Percentiles rank a stretch among this genome's conserved stretches.
These are phyloP conservation scores for Amanita thiersii DNA, from an alignment of 768 basidiomycete species.

Conservation along the genomic window DNA sequence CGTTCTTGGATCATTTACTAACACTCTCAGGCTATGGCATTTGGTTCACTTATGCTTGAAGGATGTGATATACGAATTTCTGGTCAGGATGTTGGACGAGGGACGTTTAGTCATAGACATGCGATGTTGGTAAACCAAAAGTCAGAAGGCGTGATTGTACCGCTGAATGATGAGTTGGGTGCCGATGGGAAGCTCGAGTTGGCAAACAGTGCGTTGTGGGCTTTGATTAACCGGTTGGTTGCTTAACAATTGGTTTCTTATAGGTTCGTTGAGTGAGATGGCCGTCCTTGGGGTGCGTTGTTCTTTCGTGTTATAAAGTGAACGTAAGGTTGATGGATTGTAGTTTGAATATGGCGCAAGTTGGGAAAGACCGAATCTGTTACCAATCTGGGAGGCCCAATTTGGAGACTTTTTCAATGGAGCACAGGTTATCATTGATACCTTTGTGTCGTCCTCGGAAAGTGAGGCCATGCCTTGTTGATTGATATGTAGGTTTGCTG, in stretches of 20 bases:
- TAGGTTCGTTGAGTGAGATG: slow-evolving; percentile 84
- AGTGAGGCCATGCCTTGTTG: slow-evolving; percentile 36
- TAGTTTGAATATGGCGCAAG: slow-evolving; percentile 89
- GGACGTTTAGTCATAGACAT: slow-evolving; percentile 85
- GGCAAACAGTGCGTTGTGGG: slow-evolving; percentile 80
- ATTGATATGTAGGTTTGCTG: background rate
- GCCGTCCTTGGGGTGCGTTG: slow-evolving; percentile 74
- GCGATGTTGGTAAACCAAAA: slow-evolving; percentile 90
- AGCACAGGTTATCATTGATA: slow-evolving; percentile 85
- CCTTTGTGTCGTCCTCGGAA: slow-evolving; percentile 78
- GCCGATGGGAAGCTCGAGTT: slow-evolving; percentile 68
- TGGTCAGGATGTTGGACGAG: slow-evolving; percentile 88
- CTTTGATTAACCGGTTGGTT: background rate
- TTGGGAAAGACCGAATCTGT: slow-evolving; percentile 76
- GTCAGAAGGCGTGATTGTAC: slow-evolving; percentile 72
- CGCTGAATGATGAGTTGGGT: slow-evolving; percentile 64
- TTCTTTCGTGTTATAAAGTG: background rate
- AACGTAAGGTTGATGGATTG: background rate
- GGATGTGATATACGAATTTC: slow-evolving; percentile 83
- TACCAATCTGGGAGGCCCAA: slow-evolving; percentile 92
- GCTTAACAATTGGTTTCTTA: background rate
- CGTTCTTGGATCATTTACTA: background rate
- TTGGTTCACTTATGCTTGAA: slow-evolving; percentile 78
- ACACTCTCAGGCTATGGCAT: slow-evolving; percentile 62
- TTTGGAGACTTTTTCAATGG: slow-evolving; percentile 95